phyloP scores from a whole-genome alignment of 2,329 filamentous ascomycete species.

The Plenodomus tracheiphilus region DNA sequence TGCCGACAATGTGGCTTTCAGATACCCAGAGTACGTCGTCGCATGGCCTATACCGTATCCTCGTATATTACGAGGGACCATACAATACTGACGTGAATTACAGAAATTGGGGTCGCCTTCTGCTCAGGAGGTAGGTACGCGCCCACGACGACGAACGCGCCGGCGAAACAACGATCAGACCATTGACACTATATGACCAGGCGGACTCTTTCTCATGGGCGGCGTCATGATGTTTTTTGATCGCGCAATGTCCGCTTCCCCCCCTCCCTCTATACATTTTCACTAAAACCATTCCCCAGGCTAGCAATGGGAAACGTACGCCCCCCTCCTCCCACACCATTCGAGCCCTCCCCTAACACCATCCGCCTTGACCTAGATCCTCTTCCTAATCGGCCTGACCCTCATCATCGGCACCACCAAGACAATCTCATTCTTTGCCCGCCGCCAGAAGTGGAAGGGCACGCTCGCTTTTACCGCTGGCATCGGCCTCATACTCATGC shows the following conservation, averaged over 20 bases:
- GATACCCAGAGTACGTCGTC: slow-evolving; percentile 85
- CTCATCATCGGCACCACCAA: slow-evolving; percentile 93
- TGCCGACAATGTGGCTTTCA: slow-evolving; percentile 94
- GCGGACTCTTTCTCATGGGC: slow-evolving; percentile 91
- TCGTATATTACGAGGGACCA: too few species aligned
- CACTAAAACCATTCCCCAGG: slow-evolving; percentile 54
- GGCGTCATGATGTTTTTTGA: slow-evolving; percentile 98
- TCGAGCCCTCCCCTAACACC: slow-evolving; percentile 1
- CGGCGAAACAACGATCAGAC: slow-evolving; percentile 9
- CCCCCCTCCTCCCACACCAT: slow-evolving; percentile 2
- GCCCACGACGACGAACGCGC: slow-evolving; percentile 13
- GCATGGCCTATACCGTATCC: slow-evolving; percentile 2
- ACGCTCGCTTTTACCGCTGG: slow-evolving; percentile 85
- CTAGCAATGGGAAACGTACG: slow-evolving; percentile 95
- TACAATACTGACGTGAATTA: slow-evolving; percentile 14
- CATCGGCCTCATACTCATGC: slow-evolving; percentile 80
- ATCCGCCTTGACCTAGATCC: slow-evolving; percentile 64
- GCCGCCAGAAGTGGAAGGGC: slow-evolving; percentile 88
- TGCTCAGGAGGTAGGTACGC: slow-evolving; percentile 86
- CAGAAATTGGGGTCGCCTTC: slow-evolving; percentile 96
- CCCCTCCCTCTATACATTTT: too few species aligned
- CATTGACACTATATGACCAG: slow-evolving; percentile 52
- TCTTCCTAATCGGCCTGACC: slow-evolving; percentile 95
- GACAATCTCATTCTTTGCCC: slow-evolving; percentile 91
- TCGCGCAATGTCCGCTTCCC: slow-evolving; percentile 71